These are phyloP conservation scores for Sugiyamaella qingdaonensis DNA, from an alignment of 805 yeast species.

Conservation along the genomic window DNA sequence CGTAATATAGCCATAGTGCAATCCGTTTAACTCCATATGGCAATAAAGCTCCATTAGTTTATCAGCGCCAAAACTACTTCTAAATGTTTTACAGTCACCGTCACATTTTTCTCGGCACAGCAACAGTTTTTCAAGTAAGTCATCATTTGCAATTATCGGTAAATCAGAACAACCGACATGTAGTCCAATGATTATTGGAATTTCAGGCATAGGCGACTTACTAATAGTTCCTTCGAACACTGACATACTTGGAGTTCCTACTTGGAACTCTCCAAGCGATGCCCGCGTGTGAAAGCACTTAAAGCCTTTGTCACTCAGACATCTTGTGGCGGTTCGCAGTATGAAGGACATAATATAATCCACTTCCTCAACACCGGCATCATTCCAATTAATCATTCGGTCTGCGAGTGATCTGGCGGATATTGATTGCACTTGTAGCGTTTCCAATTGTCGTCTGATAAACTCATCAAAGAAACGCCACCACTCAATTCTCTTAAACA, in stretches of 20 bases:
- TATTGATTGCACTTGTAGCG: not conserved
- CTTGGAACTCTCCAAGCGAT: conserved; percentile 7
- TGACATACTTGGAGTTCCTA: conserved; percentile 11
- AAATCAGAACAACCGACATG: conserved; percentile 6
- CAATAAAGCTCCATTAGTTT: conserved; percentile 15
- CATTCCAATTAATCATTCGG: not conserved
- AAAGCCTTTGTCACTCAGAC: conserved; percentile 10
- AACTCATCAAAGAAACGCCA: not conserved
- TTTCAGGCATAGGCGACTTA: not conserved
- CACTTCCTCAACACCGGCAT: conserved; percentile 6
- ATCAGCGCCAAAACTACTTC: not conserved
- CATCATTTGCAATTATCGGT: conserved; percentile 4
- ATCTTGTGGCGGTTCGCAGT: conserved; percentile 8
- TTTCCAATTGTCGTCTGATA: not conserved
- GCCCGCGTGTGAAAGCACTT: conserved; percentile 3
- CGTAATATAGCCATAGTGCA: conserved; percentile 22
- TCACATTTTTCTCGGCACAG: too few species aligned
- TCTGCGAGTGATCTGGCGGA: not conserved
- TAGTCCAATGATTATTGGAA: conserved; percentile 9
- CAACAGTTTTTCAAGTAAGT: too few species aligned
- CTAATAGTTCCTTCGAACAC: not conserved
- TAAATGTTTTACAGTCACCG: not conserved
- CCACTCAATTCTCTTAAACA: not conserved
- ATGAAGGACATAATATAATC: conserved; percentile 2
- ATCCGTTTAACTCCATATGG: conserved; percentile 21